Evolutionary conservation across 1,139 yeast genomes (phyloP).

Genomic region (Kodamaea alishanica): DNA sequence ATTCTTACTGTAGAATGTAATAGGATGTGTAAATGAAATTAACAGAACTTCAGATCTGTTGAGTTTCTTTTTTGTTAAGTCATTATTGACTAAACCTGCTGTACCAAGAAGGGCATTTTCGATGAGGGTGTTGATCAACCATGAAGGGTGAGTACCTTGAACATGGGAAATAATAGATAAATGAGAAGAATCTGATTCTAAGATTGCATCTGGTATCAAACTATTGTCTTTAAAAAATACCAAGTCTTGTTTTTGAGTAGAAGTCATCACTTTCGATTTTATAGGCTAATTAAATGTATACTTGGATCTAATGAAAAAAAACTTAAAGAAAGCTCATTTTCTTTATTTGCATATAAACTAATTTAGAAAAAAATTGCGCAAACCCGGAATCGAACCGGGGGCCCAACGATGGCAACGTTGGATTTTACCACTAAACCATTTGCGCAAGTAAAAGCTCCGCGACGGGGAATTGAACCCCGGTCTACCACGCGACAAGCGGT

Average conservation of each 20-base stretch:
- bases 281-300: too few species aligned
- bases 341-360: too few species aligned
- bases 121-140: constrained; percentile 54
- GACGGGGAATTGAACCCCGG: constrained; percentile 72
- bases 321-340: too few species aligned
- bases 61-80: constrained; percentile 21
- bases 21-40: constrained; percentile 43
- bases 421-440: too few species aligned
- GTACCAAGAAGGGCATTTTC: constrained; percentile 45
- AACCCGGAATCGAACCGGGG: too few species aligned
- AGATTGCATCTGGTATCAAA: constrained; percentile 31
- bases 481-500: constrained; percentile 58
- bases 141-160: constrained; percentile 62
- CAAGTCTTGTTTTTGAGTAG: constrained; percentile 55
- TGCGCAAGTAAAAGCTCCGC: constrained; percentile 37
- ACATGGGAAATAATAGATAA: constrained; percentile 51
- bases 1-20: constrained; percentile 32
- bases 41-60: constrained; percentile 33
- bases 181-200: constrained; percentile 20
- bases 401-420: too few species aligned
- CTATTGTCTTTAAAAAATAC: constrained; percentile 52
- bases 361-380: too few species aligned
- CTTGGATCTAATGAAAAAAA: too few species aligned
- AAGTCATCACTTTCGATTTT: too few species aligned
- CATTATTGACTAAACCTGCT: constrained; percentile 34